Evolutionary conservation across 495 filamentous ascomycete genomes (phyloP), one percentile per base, ranked within the genome.

Genomic region (Wilcoxina mikolae): DNA sequence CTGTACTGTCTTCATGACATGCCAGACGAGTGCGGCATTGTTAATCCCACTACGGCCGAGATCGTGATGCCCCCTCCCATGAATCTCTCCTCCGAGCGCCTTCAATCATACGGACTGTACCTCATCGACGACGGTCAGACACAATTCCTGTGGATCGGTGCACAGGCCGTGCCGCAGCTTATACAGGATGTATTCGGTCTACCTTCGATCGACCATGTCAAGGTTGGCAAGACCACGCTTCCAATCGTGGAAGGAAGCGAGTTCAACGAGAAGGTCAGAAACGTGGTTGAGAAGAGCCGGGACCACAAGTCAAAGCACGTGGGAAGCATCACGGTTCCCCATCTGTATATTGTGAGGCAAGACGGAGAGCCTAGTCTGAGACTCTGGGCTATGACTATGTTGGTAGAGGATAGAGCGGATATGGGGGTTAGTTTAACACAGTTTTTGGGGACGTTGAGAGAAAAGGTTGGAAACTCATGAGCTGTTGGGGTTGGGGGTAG

Each of bases 121-220:
- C 78, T 98, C 51, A 93, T 98, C 62, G 93, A 96, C 64, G 91
- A 98, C 64, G 88, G 87, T 15, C 89, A 95, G 67, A 94, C 86
- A 15, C 93, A 98, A 65, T 98, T 98, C 76, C 73, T 98, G 51
- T 98, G 93, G 93, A 78, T 98, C 24, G 91, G 91, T 15, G 78
- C 87, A 26, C 88, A 96, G 58, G 84, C 90, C 0, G 87, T 96
- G 4, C 87, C 88, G 1, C 86, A 94, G 68, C 76, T 98, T 0
- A 73, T 95, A 22, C 64, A 73, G 42, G 91, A 98, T 63, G 93
- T 96, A 15, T 96, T 98, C 67, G 90, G 87, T 7, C 72, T 87
- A 31, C 71, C 76, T 22, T 87, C 94, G 66, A 77, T 83, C 58
- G 79, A 78, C 17, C 81, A 85, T 64, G 72, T 98, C 56, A 86